Evolutionary conservation across 441 rosid species (phyloP), one percentile per base, ranked within the genome.

Genomic region (Populus trichocarpa): DNA sequence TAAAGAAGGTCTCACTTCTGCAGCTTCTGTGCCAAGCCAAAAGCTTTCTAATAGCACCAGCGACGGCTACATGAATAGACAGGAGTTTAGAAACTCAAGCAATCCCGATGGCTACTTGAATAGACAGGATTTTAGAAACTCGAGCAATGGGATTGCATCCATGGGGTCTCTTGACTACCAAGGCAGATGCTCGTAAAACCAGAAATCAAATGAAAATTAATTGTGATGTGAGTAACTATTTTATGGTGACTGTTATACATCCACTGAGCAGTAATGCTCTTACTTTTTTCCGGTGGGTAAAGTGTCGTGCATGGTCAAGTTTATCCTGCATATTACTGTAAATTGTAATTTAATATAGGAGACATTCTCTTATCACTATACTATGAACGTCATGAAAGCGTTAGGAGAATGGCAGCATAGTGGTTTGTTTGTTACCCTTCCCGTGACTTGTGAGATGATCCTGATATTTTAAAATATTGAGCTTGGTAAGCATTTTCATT

Each of bases 131-230:
- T 46, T 46, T 14, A 46, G 57, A 46, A 46, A 46, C 57, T 46
- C 57, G 6, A 77, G 81, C 77, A 59, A 61, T 65, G 79, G 82
- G 22, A 70, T 80, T 33, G 79, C 83, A 28, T 78, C 83, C 26
- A 78, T 80, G 67, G 85, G 82, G 59, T 78, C 87, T 75, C 82
- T 75, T 13, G 78, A 84, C 61, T 80, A 80, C 68, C 80, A 78
- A 81, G 74, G 69, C 75, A 5, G 65, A 74, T 73, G 30, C 76
- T 59, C 53, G n/a, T 20, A 23, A 63, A 76, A 65, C 33, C 30
- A 0, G 23, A 22, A 33, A 18, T n/a, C 33, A 28, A 30, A 53
- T 53, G 61, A 53, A 53, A 38, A 78, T 59, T n/a, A 59, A 57
- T 22, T 35, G 32, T 5, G 61, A 53, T 16, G 38, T 65, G 42